Conservation (phyloP, 2,329 filamentous ascomycete species). For the Plenodomus biglobosus region DNA sequence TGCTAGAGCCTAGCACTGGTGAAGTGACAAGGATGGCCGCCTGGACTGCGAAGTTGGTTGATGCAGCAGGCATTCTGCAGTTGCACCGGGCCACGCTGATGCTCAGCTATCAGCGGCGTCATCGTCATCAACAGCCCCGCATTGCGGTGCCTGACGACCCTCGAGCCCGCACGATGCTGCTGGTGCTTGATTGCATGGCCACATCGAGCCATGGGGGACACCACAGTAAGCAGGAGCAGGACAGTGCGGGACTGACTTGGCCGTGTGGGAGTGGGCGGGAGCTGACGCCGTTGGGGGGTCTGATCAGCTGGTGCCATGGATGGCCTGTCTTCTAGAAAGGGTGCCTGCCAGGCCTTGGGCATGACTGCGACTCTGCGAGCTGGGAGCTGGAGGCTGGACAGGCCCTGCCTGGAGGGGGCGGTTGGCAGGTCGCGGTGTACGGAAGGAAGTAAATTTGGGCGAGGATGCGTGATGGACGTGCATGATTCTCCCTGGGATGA, state of each 20-base stretch:
- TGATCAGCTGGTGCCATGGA: not conserved
- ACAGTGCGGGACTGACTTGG: not conserved
- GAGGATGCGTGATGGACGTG: slow-evolving; percentile 25
- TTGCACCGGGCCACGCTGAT: not conserved
- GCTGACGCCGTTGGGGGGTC: slow-evolving; percentile 1
- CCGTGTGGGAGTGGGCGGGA: slow-evolving; percentile 1
- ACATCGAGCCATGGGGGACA: too few species aligned
- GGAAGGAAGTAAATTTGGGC: slow-evolving; percentile 12
- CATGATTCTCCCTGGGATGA: slow-evolving; percentile 24
- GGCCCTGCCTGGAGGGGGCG: slow-evolving; percentile 3
- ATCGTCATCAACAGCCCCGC: not conserved
- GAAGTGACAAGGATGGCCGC: too few species aligned
- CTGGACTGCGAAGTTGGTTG: not conserved
- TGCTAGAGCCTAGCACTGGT: too few species aligned
- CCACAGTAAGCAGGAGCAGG: not conserved
- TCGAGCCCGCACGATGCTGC: not conserved
- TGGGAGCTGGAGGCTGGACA: not conserved
- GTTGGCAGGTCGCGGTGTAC: slow-evolving; percentile 11
- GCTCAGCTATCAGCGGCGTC: too few species aligned
- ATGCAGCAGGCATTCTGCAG: not conserved
- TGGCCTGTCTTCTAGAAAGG: slow-evolving; percentile 1
- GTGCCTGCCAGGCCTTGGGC: slow-evolving; percentile 7
- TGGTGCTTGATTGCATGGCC: not conserved
- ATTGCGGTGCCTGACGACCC: not conserved
- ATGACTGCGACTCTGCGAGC: not conserved